Evolutionary conservation across 1,139 yeast genomes (phyloP).

Genomic region (Scheffersomyces titani): DNA sequence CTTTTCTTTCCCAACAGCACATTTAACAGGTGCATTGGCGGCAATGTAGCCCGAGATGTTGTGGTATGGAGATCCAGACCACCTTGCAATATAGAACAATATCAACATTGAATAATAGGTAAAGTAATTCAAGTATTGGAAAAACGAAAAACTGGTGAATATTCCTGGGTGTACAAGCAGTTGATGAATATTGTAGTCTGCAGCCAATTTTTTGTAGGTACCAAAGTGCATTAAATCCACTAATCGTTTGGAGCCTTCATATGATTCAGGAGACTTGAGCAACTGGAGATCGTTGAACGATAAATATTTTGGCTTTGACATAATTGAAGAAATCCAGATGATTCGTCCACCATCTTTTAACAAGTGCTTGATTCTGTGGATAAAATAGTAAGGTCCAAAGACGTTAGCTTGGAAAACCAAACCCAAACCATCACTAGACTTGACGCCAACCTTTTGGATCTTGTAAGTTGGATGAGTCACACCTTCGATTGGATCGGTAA

Average conservation of each 20-base stretch:
- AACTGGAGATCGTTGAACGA: slow-evolving; percentile 77
- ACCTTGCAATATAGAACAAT: slow-evolving; percentile 81
- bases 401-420: slow-evolving; percentile 92
- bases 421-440: slow-evolving; percentile 75
- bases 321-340: slow-evolving; percentile 83
- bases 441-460: slow-evolving; percentile 73
- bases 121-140: slow-evolving; percentile 70
- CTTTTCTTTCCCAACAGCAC: slow-evolving; percentile 36
- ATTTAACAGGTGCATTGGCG: slow-evolving; percentile 72
- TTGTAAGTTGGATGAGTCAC: slow-evolving; percentile 86
- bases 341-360: slow-evolving; percentile 60
- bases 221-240: slow-evolving; percentile 83
- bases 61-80: slow-evolving; percentile 83
- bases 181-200: slow-evolving; percentile 57
- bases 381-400: slow-evolving; percentile 86
- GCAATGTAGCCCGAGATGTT: slow-evolving; percentile 86
- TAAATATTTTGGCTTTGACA: slow-evolving; percentile 71
- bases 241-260: slow-evolving; percentile 90
- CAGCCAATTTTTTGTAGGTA: slow-evolving; percentile 51
- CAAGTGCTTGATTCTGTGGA: slow-evolving; percentile 59
- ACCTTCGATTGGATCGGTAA: slow-evolving; percentile 68
- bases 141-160: slow-evolving; percentile 80
- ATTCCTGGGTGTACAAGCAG: slow-evolving; percentile 94
- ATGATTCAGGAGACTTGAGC: slow-evolving; percentile 62
- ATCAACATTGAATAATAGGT: slow-evolving; percentile 84